Percentiles rank a stretch among this genome's conserved stretches.
These are phyloP conservation scores for Saturnispora galanensis DNA, from an alignment of 805 yeast species.

Conservation along the genomic window DNA sequence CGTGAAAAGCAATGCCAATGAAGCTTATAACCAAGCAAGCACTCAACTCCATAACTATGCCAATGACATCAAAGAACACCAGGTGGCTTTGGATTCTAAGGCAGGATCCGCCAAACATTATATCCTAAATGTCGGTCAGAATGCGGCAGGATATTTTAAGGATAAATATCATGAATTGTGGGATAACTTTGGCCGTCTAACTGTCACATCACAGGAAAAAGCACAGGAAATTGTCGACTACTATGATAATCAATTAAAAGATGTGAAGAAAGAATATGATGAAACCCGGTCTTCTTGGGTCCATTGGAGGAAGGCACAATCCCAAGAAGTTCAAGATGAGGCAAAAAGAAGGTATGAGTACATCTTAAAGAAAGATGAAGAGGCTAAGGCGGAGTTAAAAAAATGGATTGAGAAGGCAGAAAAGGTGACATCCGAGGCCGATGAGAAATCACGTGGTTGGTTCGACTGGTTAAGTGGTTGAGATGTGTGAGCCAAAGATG, in stretches of 20 bases:
- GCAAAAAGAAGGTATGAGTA: conserved; percentile 20
- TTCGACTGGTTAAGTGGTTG: conserved; percentile 19
- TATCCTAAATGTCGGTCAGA: not conserved
- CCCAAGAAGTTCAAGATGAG: conserved; percentile 21
- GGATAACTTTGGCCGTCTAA: conserved; percentile 13
- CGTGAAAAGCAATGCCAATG: not conserved
- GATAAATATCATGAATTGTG: conserved; percentile 29
- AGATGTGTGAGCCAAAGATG: not conserved
- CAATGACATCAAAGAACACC: conserved; percentile 1
- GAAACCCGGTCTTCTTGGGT: conserved; percentile 23
- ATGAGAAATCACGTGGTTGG: conserved; percentile 20
- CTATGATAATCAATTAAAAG: conserved; percentile 15
- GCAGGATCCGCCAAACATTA: conserved; percentile 3
- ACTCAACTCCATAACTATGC: conserved; percentile 1
- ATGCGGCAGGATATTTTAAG: conserved; percentile 8
- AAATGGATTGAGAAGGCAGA: conserved; percentile 13
- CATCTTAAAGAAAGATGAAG: conserved; percentile 14
- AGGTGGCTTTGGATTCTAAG: not conserved
- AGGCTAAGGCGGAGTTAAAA: conserved; percentile 15
- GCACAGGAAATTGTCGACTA: conserved; percentile 17
- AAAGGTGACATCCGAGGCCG: conserved; percentile 13
- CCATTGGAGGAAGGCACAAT: conserved; percentile 23
- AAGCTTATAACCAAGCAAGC: not conserved
- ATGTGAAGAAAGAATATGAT: conserved; percentile 22
- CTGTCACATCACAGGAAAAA: conserved; percentile 18